A percentile compares a stretch with the other conserved stretches of the same genome.
Evolutionary conservation across 2,329 filamentous ascomycete genomes (phyloP).

Genomic region (Pseudogymnoascus pannorum): DNA sequence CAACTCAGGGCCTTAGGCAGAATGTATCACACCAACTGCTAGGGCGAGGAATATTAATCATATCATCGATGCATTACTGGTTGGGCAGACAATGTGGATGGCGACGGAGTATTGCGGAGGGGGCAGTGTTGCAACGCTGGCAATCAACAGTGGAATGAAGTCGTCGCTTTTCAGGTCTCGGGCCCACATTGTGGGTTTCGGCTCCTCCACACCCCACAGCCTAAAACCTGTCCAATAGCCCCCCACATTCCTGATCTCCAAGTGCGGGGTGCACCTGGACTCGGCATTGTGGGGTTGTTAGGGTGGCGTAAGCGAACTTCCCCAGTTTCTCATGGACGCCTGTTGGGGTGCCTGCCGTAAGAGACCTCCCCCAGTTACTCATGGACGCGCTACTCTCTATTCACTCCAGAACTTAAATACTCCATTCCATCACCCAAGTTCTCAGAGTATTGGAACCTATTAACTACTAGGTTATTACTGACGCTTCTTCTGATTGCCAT

Average conservation of each 20-base stretch:
- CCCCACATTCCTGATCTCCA: neutral
- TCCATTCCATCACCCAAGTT: neutral
- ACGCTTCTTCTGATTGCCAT: neutral
- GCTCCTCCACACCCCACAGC: neutral
- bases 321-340: neutral
- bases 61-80: slow-evolving; percentile 69
- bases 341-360: too few relatives aligned
- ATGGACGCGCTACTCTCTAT: neutral
- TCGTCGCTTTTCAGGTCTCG: neutral
- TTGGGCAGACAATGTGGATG: slow-evolving; percentile 79
- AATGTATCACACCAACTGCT: too few relatives aligned
- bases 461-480: neutral
- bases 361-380: too few relatives aligned
- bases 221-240: neutral
- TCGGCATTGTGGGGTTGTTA: neutral
- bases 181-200: neutral
- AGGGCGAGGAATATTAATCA: slow-evolving; percentile 73
- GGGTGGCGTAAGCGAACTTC: neutral
- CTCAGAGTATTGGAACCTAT: neutral
- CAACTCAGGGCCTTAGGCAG: too few relatives aligned
- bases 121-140: slow-evolving; percentile 68
- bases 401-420: neutral
- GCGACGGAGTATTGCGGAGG: slow-evolving; percentile 81
- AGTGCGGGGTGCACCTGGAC: neutral
- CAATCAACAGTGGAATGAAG: slow-evolving; percentile 34